These are phyloP conservation scores for Camillea tinctor DNA, from an alignment of 2,329 filamentous ascomycete genomes.

Conservation along the genomic window DNA sequence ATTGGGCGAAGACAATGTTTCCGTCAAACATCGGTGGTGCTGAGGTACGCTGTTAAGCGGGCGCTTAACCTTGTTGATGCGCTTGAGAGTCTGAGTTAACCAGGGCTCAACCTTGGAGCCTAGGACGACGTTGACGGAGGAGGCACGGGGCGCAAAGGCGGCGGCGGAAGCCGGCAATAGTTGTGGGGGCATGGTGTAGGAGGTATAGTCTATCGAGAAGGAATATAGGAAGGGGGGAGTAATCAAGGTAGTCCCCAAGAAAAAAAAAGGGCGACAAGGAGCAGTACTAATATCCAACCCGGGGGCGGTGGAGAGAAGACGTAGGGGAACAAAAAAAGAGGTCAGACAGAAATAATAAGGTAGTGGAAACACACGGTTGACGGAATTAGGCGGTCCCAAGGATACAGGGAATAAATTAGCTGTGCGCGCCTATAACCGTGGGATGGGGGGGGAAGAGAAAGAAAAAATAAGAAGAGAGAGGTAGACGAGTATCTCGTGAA, in stretches of 20 bases:
- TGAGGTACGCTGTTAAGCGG: constrained; percentile 96
- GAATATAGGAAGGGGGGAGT: constrained; percentile 7
- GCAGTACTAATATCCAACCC: constrained; percentile 33
- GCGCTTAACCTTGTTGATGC: constrained; percentile 94
- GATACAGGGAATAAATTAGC: constrained; percentile 52
- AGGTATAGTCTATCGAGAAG: constrained; percentile 13
- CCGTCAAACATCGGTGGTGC: constrained; percentile 91
- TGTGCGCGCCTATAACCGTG: constrained; percentile 60
- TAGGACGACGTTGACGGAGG: constrained; percentile 91
- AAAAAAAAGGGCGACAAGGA: constrained; percentile 18
- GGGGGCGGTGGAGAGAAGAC: constrained; percentile 21
- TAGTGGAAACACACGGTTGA: constrained; percentile 43
- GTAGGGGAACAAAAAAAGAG: constrained; percentile 23
- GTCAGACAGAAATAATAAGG: constrained; percentile 37
- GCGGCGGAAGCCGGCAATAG: constrained; percentile 92
- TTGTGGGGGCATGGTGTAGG: constrained; percentile 77
- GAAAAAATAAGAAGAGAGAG: constrained; percentile 45
- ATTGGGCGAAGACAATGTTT: constrained; percentile 83
- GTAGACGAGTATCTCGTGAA: constrained; percentile 58
- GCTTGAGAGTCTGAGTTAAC: constrained; percentile 94
- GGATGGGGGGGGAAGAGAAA: constrained; percentile 40
- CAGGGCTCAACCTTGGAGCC: constrained; percentile 91
- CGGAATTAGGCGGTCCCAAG: constrained; percentile 55
- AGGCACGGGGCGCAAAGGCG: constrained; percentile 87
- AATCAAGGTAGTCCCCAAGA: neutral